Conservation (phyloP, 2,329 filamentous ascomycete genomes). For the Xylariaceae sp. region DNA sequence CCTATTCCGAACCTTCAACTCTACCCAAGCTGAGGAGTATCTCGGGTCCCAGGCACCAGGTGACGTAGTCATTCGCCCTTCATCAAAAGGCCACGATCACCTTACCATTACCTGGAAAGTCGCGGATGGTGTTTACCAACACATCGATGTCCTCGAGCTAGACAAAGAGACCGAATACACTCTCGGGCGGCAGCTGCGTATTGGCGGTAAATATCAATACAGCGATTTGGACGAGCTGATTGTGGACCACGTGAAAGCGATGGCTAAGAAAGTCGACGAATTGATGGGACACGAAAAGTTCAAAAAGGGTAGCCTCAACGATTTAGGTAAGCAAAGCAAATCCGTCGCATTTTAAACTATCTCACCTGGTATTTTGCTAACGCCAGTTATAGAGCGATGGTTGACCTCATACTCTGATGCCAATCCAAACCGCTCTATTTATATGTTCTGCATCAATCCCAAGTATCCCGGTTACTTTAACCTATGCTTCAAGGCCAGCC, state of each 20-base stretch:
- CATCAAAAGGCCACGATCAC: constrained; percentile 92
- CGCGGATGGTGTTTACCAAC: constrained; percentile 90
- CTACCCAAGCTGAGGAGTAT: constrained; percentile 87
- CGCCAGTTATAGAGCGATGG: constrained; percentile 71
- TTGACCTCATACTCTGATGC: constrained; percentile 92
- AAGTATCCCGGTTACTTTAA: constrained; percentile 93
- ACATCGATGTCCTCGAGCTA: constrained; percentile 93
- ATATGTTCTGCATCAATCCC: constrained; percentile 91
- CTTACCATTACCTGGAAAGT: constrained; percentile 98
- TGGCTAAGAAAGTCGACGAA: constrained; percentile 96
- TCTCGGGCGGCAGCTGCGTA: constrained; percentile 77
- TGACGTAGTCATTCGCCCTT: constrained; percentile 91
- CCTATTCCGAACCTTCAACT: constrained; percentile 89
- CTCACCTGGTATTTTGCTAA: constrained; percentile 21
- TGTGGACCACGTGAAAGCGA: constrained; percentile 93
- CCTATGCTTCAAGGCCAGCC: constrained; percentile 92
- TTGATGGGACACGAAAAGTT: constrained; percentile 94
- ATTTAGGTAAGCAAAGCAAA: constrained; percentile 73
- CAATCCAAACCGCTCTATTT: constrained; percentile 88
- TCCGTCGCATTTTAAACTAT: background rate
- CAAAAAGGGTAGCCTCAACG: constrained; percentile 71
- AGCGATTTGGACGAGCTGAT: constrained; percentile 96
- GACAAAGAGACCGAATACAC: constrained; percentile 97
- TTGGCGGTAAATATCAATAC: constrained; percentile 86
- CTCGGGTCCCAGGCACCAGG: constrained; percentile 80